phyloP scores from a whole-genome alignment of 1,284 basidiomycete genomes.

The Cryptococcus sp. region DNA sequence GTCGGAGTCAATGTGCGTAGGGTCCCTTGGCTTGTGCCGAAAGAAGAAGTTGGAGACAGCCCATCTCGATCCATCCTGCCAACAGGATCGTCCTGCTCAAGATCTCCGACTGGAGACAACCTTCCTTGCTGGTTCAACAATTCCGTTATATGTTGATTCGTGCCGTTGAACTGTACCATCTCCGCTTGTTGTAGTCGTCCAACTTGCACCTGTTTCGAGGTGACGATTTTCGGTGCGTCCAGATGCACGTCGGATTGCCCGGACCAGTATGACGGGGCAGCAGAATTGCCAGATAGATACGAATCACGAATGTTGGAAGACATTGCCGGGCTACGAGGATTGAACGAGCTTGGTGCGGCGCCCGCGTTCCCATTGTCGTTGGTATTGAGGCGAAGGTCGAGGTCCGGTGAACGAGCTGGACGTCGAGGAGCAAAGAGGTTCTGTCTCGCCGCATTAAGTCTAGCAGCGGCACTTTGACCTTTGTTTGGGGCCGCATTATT shows the following conservation, averaged over 20 bases:
- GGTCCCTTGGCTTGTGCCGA: conserved; percentile 5
- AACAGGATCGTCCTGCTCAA: conserved; percentile 1
- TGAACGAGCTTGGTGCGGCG: conserved; percentile 3
- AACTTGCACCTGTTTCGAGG: conserved; percentile 49
- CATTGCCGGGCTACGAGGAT: conserved; percentile 16
- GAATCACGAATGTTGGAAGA: conserved; percentile 31
- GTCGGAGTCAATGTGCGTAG: conserved; percentile 23
- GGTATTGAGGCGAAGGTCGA: conserved; percentile 48
- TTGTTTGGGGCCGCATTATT: conserved; percentile 4
- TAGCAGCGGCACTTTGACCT: conserved; percentile 31
- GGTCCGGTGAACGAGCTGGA: conserved; percentile 50
- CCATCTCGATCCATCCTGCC: background rate
- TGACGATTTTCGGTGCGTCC: conserved; percentile 53
- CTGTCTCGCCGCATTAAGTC: conserved; percentile 47
- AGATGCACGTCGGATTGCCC: conserved; percentile 46
- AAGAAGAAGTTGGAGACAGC: background rate
- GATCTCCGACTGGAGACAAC: conserved; percentile 8
- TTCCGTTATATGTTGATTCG: conserved; percentile 10
- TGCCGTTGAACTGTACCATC: conserved; percentile 41
- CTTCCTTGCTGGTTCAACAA: background rate
- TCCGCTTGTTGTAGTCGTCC: conserved; percentile 52
- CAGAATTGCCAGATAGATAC: conserved; percentile 38
- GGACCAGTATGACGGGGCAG: conserved; percentile 50
- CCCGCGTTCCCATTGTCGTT: conserved; percentile 3
- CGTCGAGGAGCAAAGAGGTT: conserved; percentile 45